Base-by-base conservation (phyloP, 345 rosid species). In the Salix caprea region DNA sequence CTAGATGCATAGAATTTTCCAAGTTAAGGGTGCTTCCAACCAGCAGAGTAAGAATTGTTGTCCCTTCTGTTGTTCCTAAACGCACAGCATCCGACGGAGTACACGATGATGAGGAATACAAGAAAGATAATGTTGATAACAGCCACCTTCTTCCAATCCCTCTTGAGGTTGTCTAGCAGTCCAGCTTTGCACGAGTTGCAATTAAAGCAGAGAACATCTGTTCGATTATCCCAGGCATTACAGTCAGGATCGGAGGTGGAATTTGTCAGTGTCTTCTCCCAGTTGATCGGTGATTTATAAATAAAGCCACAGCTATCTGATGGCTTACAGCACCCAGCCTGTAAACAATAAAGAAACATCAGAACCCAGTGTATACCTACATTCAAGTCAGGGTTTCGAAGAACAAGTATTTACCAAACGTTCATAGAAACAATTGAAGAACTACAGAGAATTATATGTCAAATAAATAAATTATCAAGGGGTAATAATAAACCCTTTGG, bases 301-400 rank as follows among this genome's bases (percentile, higher is more conserved):
- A 73, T 74, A 82, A 85, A 95, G 39, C 79, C 85, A 78, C 99
- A 95, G 78, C 85, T 92, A 70, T 84, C 82, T 4, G 97, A 83
- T 23, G 97, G 97, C 88, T 91, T 94, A 80, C 98, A 95, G 90
- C 97, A 95, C 52, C 97, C 97, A 77, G 98, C 89, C 94, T 95
- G 90, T 77, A 74, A 32, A 5, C 44, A 2, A 32, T 39, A 14
- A 42, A 16, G 37, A 42, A 76, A n/a, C 61, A 65, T 81, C 69
- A 81, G 73, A 50, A 72, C 40, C 42, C 50, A 71, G 18, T 4
- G 44, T 9, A 28, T 28, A 28, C 30, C 30, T 28, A 28, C 30
- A 28, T 28, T 1, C 2, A 28, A 28, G 26, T 56, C 26, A 13
- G 1, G 26, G 1, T n/a, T n/a, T n/a, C 23, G 24, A 1, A 4